Evolutionary conservation across 2,329 filamentous ascomycete genomes (phyloP).

Genomic region (Talaromyces funiculosus): DNA sequence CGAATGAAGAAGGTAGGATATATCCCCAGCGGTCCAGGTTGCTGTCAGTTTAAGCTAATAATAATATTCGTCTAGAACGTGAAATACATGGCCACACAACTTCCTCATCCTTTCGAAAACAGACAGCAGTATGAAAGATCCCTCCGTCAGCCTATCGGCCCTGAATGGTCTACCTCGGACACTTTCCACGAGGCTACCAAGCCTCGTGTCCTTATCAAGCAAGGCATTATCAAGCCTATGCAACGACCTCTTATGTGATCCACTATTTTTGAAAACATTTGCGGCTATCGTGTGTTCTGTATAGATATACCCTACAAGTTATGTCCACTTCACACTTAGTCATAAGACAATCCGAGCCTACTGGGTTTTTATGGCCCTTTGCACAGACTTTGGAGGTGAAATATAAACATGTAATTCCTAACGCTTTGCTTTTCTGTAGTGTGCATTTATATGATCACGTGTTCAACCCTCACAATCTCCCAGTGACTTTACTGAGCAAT

Average conservation of each 20-base stretch:
- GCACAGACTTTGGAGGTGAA: not conserved
- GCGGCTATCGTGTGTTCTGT: not conserved
- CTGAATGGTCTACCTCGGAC: conserved; percentile 95
- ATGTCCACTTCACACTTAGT: not conserved
- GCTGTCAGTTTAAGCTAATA: conserved; percentile 2
- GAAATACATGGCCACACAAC: conserved; percentile 74
- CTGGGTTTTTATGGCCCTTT: not conserved
- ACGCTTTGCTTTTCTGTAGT: no score
- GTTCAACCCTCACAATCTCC: not conserved
- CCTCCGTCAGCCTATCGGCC: conserved; percentile 78
- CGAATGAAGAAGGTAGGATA: conserved; percentile 69
- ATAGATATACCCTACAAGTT: not conserved
- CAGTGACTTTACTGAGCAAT: not conserved
- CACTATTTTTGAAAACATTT: no score
- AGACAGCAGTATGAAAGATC: conserved; percentile 85
- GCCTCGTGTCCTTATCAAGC: conserved; percentile 83
- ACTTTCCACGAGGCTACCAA: conserved; percentile 85
- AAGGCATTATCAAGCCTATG: conserved; percentile 84
- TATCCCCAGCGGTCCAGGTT: conserved; percentile 4
- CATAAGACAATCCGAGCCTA: not conserved
- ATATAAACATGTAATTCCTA: no score
- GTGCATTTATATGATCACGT: no score
- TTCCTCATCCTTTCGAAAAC: conserved; percentile 88
- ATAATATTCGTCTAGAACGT: conserved; percentile 54
- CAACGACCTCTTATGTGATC: conserved; percentile 63